phyloP scores from a whole-genome alignment of 2,329 filamentous ascomycete species.

The Penicillium sp. region DNA sequence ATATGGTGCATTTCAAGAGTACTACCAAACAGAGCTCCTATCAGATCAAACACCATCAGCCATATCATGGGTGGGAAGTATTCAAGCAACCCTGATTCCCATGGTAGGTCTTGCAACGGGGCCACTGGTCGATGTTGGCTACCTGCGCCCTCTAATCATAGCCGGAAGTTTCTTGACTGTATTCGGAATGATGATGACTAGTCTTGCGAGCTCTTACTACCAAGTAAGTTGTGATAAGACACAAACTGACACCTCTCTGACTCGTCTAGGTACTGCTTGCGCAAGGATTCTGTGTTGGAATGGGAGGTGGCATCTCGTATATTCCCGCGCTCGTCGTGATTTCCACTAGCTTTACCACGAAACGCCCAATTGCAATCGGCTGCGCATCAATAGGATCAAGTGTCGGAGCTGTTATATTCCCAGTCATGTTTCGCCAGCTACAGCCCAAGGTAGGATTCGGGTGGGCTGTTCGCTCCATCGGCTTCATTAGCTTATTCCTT shows the following conservation, averaged over 20 bases:
- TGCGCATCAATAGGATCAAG: conserved; percentile 59
- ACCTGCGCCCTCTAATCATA: conserved; percentile 43
- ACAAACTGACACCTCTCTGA: background rate
- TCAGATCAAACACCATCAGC: conserved; percentile 38
- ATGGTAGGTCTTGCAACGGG: conserved; percentile 52
- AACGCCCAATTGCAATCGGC: conserved; percentile 58
- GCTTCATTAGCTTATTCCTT: conserved; percentile 53
- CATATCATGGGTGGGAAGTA: conserved; percentile 53
- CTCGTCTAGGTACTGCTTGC: conserved; percentile 45
- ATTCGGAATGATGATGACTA: conserved; percentile 35
- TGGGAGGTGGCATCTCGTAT: conserved; percentile 35
- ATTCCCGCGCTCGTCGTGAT: conserved; percentile 35
- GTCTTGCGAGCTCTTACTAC: conserved; percentile 30
- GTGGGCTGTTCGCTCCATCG: conserved; percentile 61
- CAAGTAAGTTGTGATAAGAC: conserved; percentile 19
- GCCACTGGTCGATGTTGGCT: conserved; percentile 52
- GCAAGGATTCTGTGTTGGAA: conserved; percentile 41
- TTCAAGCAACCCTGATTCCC: conserved; percentile 51
- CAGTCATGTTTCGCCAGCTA: conserved; percentile 55
- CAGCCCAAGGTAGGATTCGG: conserved; percentile 60
- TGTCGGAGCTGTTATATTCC: conserved; percentile 63
- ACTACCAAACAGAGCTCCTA: conserved; percentile 46
- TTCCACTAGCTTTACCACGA: conserved; percentile 42
- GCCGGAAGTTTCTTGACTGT: conserved; percentile 45
- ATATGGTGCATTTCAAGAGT: conserved; percentile 53